phyloP scores from a whole-genome alignment of 106 monocot genomes.

The Xerophyta viscosa region DNA sequence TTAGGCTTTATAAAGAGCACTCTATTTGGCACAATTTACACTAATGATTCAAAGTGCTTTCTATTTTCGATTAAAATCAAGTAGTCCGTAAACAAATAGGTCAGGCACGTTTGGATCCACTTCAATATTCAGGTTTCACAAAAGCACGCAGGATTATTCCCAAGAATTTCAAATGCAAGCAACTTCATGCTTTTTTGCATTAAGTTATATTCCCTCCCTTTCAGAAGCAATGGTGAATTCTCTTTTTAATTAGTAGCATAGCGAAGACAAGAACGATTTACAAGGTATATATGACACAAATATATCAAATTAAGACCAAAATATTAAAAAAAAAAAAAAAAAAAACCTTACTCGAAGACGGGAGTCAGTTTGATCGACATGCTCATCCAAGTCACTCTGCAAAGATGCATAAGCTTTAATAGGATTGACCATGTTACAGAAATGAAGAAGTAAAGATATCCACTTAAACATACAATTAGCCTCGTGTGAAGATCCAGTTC shows the following conservation, averaged over 20 bases:
- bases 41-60: too few relatives aligned
- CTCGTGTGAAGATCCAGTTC: conserved; percentile 81
- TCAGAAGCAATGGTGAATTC: background rate
- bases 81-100: too few relatives aligned
- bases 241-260: background rate
- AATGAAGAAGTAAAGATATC: background rate
- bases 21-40: too few relatives aligned
- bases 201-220: background rate
- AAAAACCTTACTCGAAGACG: conserved; percentile 27
- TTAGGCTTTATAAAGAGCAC: too few relatives aligned
- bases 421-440: background rate
- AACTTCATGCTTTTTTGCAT: background rate
- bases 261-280: background rate
- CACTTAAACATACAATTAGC: conserved; percentile 49
- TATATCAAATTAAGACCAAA: background rate
- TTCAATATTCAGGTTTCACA: too few relatives aligned
- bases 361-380: conserved; percentile 44
- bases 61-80: too few relatives aligned
- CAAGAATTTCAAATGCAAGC: background rate
- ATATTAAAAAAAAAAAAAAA: background rate
- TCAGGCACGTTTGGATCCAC: too few relatives aligned
- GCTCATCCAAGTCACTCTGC: conserved; percentile 50
- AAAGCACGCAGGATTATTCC: too few relatives aligned
- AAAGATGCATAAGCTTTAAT: background rate
- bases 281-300: too few relatives aligned